Conservation (phyloP, 352 stramenopile species). For the Phytophthora hybrid region DNA sequence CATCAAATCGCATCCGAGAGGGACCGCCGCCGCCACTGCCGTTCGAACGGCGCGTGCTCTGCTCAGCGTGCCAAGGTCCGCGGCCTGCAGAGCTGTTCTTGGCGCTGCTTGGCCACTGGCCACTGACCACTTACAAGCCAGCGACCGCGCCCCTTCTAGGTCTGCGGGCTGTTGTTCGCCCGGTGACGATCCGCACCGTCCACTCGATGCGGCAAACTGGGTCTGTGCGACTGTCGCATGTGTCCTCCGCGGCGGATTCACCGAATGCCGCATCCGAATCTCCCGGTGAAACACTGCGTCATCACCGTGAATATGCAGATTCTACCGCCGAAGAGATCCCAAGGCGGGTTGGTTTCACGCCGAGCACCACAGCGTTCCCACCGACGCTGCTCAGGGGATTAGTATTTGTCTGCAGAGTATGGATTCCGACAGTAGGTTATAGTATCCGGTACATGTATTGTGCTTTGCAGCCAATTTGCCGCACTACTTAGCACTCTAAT, state of each 20-base stretch:
- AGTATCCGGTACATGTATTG: no score
- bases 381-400: not conserved
- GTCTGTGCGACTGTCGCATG: slow-evolving; percentile 42
- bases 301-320: not conserved
- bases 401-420: not conserved
- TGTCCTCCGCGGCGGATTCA: slow-evolving; percentile 13
- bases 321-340: not conserved
- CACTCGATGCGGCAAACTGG: slow-evolving; percentile 13
- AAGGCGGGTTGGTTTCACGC: not conserved
- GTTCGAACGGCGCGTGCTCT: slow-evolving; percentile 17
- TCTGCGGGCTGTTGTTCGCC: not conserved
- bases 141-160: not conserved
- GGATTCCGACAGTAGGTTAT: no score
- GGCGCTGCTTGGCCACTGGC: no score
- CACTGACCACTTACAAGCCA: no score
- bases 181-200: slow-evolving; percentile 20
- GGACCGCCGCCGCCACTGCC: not conserved
- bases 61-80: not conserved
- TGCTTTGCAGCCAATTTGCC: no score
- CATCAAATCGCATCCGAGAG: slow-evolving; percentile 28
- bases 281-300: not conserved
- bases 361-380: not conserved
- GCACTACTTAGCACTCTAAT: no score
- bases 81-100: no score
- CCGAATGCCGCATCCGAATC: slow-evolving; percentile 1